Evolutionary conservation across 1,284 basidiomycete species (phyloP).

Genomic region (Cutaneotrichosporon cutaneum): DNA sequence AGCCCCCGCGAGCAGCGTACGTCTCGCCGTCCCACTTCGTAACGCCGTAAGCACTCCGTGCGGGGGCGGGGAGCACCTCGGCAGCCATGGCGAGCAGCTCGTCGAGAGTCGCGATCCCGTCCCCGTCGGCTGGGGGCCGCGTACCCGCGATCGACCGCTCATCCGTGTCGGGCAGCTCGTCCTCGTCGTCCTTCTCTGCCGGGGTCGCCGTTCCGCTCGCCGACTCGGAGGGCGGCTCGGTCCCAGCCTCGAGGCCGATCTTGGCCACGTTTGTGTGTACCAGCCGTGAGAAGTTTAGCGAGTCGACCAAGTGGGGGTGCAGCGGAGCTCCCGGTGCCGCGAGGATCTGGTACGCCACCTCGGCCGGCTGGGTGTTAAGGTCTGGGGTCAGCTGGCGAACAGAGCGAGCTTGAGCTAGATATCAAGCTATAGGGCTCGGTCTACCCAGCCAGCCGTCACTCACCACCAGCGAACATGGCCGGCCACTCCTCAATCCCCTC

Average conservation of each 20-base stretch:
- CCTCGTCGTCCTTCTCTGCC: conserved; percentile 52
- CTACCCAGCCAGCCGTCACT: too few relatives aligned
- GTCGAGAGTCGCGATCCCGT: conserved; percentile 68
- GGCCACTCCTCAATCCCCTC: conserved; percentile 64
- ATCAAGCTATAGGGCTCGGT: too few relatives aligned
- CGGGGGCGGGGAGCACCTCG: conserved; percentile 34
- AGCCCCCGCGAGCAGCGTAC: conserved; percentile 58
- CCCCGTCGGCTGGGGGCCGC: conserved; percentile 61
- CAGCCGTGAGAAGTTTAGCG: conserved; percentile 67
- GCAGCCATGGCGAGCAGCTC: conserved; percentile 64
- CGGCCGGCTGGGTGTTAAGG: conserved; percentile 87
- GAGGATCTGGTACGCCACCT: conserved; percentile 80
- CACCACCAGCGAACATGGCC: conserved; percentile 78
- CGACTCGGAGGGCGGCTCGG: conserved; percentile 9
- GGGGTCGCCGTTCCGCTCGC: conserved; percentile 19
- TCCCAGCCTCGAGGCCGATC: conserved; percentile 36
- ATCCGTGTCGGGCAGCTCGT: conserved; percentile 65
- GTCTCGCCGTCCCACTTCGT: conserved; percentile 49
- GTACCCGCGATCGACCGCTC: conserved; percentile 68
- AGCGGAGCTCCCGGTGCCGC: conserved; percentile 60
- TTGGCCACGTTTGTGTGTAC: conserved; percentile 76
- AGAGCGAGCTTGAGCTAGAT: too few relatives aligned
- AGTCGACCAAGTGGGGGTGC: conserved; percentile 58
- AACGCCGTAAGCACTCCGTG: conserved; percentile 57
- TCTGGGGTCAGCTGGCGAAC: conserved; percentile 58